Evolutionary conservation across 2,329 filamentous ascomycete genomes (phyloP).

Genomic region (Arthrobotrys entomopaga): DNA sequence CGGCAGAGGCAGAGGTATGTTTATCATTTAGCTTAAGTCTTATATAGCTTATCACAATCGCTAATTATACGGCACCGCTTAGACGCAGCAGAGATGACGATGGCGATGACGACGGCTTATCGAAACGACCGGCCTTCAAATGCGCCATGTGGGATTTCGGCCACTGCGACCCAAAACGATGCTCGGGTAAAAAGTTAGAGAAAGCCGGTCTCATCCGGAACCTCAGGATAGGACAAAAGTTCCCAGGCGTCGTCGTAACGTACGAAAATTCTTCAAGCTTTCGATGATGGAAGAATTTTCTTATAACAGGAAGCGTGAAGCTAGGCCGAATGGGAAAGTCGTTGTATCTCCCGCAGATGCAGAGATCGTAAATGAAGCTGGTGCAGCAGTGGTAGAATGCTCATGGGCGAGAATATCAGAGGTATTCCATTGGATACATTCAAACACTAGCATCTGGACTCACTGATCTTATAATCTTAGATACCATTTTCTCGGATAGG

Average conservation of each 20-base stretch:
- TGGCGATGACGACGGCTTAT: conserved; percentile 58
- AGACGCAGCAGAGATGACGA: conserved; percentile 33
- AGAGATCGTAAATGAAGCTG: conserved; percentile 83
- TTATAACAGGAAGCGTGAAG: conserved; percentile 54
- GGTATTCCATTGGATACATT: conserved; percentile 65
- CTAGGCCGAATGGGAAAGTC: conserved; percentile 81
- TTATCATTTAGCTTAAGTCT: neutral
- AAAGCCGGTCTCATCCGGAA: conserved; percentile 92
- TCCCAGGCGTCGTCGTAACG: conserved; percentile 90
- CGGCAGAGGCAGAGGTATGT: conserved; percentile 35
- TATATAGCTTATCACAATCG: neutral
- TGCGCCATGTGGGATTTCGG: conserved; percentile 98
- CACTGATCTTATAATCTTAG: conserved; percentile 6
- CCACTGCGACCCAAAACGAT: conserved; percentile 96
- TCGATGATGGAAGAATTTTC: conserved; percentile 8
- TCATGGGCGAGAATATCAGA: conserved; percentile 94
- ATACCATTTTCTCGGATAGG: conserved; percentile 86
- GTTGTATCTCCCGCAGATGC: conserved; percentile 84
- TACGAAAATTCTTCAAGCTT: conserved; percentile 59
- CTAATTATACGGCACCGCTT: neutral
- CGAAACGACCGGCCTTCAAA: conserved; percentile 73
- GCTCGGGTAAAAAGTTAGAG: conserved; percentile 95
- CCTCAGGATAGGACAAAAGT: conserved; percentile 88
- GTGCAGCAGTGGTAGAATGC: conserved; percentile 95
- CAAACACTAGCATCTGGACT: too few relatives aligned